Percentiles rank a stretch among this genome's conserved stretches.
Conservation (phyloP, 2,329 filamentous ascomycete genomes). For the Diaporthe sp. region DNA sequence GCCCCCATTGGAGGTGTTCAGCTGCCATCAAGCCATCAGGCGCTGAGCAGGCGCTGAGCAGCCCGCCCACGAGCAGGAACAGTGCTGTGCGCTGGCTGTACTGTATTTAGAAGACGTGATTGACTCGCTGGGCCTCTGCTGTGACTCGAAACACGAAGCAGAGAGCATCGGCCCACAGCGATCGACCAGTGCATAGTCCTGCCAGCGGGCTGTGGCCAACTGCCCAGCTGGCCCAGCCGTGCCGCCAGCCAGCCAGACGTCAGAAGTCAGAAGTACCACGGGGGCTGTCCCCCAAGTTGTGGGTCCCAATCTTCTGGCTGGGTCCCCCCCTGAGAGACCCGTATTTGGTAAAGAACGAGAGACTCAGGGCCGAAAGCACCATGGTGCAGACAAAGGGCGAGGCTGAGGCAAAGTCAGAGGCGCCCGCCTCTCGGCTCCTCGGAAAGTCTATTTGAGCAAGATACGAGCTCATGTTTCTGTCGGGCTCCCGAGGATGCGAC, state of each 20-base stretch:
- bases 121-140: conserved; percentile 24
- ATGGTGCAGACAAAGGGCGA: conserved; percentile 8
- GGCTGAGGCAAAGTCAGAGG: background rate
- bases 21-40: background rate
- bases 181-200: conserved; percentile 7
- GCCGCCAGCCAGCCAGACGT: background rate
- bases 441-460: conserved; percentile 1
- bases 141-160: conserved; percentile 25
- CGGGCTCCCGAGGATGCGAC: background rate
- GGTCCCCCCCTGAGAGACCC: conserved; percentile 31
- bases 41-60: background rate
- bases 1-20: background rate
- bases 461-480: conserved; percentile 16
- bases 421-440: background rate
- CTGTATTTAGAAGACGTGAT: conserved; percentile 17
- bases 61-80: background rate
- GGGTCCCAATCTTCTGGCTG: conserved; percentile 30
- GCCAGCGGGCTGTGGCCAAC: conserved; percentile 5
- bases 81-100: conserved; percentile 23
- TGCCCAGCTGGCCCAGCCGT: conserved; percentile 7
- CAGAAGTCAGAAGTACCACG: background rate
- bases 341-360: conserved; percentile 9
- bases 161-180: conserved; percentile 3
- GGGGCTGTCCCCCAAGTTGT: conserved; percentile 9
- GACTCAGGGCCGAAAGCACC: background rate